phyloP scores from a whole-genome alignment of 495 filamentous ascomycete genomes.

The Aspergillus ellipticus region DNA sequence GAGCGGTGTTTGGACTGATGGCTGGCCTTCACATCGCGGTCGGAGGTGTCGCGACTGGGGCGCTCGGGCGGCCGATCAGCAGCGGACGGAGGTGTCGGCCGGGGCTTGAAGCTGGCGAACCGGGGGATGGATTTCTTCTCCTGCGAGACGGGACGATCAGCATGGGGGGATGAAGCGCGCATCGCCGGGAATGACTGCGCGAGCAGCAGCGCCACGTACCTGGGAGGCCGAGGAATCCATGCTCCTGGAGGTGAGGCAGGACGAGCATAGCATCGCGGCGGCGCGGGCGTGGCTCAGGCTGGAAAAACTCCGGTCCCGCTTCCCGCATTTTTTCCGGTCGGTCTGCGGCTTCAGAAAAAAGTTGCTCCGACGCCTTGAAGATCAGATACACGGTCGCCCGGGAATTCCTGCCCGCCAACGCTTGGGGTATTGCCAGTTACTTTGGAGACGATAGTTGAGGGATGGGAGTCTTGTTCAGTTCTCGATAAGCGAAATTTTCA shows the following conservation, averaged over 20 bases:
- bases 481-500: constrained; percentile 15
- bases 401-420: constrained; percentile 4
- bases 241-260: constrained; percentile 21
- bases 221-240: constrained; percentile 38
- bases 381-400: constrained; percentile 7
- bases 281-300: constrained; percentile 8
- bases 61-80: constrained; percentile 19
- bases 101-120: constrained; percentile 66
- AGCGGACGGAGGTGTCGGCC: constrained; percentile 28
- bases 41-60: constrained; percentile 16
- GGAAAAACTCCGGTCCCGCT: constrained; percentile 26
- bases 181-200: too few species aligned
- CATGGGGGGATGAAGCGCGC: too few species aligned
- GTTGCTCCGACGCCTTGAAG: constrained; percentile 22
- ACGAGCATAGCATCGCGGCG: neutral
- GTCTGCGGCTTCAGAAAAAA: constrained; percentile 30
- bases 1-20: constrained; percentile 24
- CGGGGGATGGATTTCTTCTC: constrained; percentile 53
- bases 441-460: constrained; percentile 11
- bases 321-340: constrained; percentile 17
- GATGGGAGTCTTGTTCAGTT: constrained; percentile 21
- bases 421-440: neutral
- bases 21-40: constrained; percentile 21
- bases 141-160: constrained; percentile 11
- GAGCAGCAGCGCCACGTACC: constrained; percentile 23